These are phyloP conservation scores for Ogataea methanolica DNA, from an alignment of 805 yeast species.

Conservation along the genomic window DNA sequence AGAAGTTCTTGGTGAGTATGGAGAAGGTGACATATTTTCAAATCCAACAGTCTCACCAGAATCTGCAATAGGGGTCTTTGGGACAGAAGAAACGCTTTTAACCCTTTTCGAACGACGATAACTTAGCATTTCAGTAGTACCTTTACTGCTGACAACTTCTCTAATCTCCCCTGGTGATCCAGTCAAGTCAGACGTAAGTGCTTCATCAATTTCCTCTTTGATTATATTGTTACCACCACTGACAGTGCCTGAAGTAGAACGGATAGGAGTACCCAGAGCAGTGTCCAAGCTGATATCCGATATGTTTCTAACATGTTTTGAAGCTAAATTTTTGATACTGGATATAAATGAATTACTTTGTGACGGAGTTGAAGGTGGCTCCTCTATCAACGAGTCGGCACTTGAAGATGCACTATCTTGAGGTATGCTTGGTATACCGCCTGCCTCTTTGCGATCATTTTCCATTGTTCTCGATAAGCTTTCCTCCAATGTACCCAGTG, in stretches of 20 bases:
- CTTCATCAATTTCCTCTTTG: constrained; percentile 6
- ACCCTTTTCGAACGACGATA: constrained; percentile 24
- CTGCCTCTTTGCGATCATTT: constrained; percentile 1
- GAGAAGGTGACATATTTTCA: constrained; percentile 3
- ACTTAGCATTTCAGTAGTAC: constrained; percentile 28
- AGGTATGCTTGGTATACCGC: neutral
- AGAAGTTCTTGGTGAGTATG: constrained; percentile 8
- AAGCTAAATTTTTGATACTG: constrained; percentile 17
- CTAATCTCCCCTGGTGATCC: constrained; percentile 14
- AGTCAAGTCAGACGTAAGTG: neutral
- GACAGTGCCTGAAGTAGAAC: neutral
- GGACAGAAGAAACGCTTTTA: constrained; percentile 16
- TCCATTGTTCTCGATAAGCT: constrained; percentile 10
- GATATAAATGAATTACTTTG: constrained; percentile 14
- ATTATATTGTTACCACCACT: constrained; percentile 3
- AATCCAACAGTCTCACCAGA: constrained; percentile 7
- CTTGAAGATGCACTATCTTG: constrained; percentile 10
- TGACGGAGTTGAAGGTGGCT: constrained; percentile 6
- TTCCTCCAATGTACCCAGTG: constrained; percentile 9
- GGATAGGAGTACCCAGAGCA: constrained; percentile 11
- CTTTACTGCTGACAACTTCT: constrained; percentile 15
- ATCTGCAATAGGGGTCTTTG: constrained; percentile 16
- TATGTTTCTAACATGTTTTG: constrained; percentile 15
- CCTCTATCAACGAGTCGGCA: constrained; percentile 17
- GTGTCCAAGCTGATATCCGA: constrained; percentile 19